These are phyloP conservation scores for Debaryomycetaceae sp. DNA, from an alignment of 1,139 yeast genomes.

Conservation along the genomic window DNA sequence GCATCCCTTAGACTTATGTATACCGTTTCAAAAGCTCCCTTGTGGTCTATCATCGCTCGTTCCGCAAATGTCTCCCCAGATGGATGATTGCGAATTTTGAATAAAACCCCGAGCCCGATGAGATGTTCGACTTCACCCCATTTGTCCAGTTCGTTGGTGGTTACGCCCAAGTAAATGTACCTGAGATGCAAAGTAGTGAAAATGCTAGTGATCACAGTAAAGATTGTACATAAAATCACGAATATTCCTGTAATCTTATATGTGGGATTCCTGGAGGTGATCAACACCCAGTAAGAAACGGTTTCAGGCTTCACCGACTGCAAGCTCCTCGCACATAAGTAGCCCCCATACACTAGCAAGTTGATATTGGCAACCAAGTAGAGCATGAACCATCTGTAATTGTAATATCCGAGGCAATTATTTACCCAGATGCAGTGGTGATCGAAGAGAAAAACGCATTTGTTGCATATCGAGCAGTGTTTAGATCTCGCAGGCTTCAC, in stretches of 20 bases:
- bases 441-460: constrained; percentile 69
- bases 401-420: constrained; percentile 80
- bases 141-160: constrained; percentile 86
- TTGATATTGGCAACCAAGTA: constrained; percentile 57
- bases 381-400: constrained; percentile 66
- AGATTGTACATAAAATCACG: constrained; percentile 49
- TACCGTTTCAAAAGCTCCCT: constrained; percentile 11
- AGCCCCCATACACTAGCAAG: constrained; percentile 61
- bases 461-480: constrained; percentile 75
- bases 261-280: constrained; percentile 24
- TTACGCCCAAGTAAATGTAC: constrained; percentile 72
- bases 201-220: constrained; percentile 50
- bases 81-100: constrained; percentile 10
- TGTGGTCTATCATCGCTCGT: constrained; percentile 9
- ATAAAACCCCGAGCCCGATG: constrained; percentile 38
- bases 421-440: constrained; percentile 97
- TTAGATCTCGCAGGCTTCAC: constrained; percentile 83
- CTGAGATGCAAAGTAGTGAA: constrained; percentile 63
- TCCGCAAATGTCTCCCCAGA: constrained; percentile 14
- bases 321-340: constrained; percentile 33
- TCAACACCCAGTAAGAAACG: constrained; percentile 24
- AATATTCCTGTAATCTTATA: constrained; percentile 51
- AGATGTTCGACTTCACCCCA: constrained; percentile 75
- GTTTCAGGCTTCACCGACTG: constrained; percentile 9
- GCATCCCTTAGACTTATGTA: constrained; percentile 30